These are phyloP conservation scores for Phytophthora litchii DNA, from an alignment of 352 stramenopile species.

Conservation along the genomic window DNA sequence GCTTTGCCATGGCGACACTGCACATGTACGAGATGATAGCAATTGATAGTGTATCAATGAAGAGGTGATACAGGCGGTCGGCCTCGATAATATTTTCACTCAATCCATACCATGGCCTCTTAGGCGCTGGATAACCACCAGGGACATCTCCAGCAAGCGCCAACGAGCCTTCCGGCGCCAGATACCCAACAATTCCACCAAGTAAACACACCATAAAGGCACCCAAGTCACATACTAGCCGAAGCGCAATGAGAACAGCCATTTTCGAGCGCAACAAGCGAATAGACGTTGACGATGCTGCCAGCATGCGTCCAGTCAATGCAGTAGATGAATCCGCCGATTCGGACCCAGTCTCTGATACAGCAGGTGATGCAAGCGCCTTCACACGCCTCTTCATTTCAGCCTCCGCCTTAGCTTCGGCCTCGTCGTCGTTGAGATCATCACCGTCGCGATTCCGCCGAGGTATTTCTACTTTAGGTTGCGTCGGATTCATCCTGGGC, in stretches of 20 bases:
- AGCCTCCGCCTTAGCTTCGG: constrained; percentile 20
- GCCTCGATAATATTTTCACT: constrained; percentile 52
- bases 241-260: constrained; percentile 44
- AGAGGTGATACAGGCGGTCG: constrained; percentile 59
- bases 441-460: constrained; percentile 7
- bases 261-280: constrained; percentile 36
- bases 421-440: constrained; percentile 10
- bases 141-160: constrained; percentile 82
- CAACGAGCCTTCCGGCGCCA: constrained; percentile 71
- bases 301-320: constrained; percentile 45
- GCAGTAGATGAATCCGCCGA: constrained; percentile 60
- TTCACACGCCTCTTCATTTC: constrained; percentile 35
- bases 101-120: constrained; percentile 53
- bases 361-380: constrained; percentile 56
- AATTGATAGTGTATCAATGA: constrained; percentile 81
- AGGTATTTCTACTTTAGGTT: constrained; percentile 23
- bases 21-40: constrained; percentile 93
- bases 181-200: constrained; percentile 63
- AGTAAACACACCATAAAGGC: constrained; percentile 84
- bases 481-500: constrained; percentile 23
- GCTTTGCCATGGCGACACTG: constrained; percentile 90
- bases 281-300: constrained; percentile 35
- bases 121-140: constrained; percentile 59
- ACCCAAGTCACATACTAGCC: constrained; percentile 57
- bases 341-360: constrained; percentile 47